Percentiles rank a stretch among this genome's conserved stretches.
These are phyloP conservation scores for Penicillium freii DNA, from an alignment of 2,329 filamentous ascomycete genomes.

Conservation along the genomic window DNA sequence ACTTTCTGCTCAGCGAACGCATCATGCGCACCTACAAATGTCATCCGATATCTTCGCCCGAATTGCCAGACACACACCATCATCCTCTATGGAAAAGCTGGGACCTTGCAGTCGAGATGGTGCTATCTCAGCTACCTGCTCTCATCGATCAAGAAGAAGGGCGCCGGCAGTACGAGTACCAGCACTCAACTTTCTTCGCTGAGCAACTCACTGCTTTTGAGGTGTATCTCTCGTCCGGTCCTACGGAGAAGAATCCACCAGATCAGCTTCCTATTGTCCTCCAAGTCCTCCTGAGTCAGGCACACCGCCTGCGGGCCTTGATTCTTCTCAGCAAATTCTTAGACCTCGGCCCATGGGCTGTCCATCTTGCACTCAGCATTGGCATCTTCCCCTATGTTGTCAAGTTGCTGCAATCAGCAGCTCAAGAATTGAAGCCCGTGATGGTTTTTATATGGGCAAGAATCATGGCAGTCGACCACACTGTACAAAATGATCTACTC, in stretches of 20 bases:
- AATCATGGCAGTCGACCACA: conserved; percentile 89
- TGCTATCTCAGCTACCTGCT: conserved; percentile 81
- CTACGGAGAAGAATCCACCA: conserved; percentile 79
- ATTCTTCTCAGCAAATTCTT: conserved; percentile 91
- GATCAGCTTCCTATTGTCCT: conserved; percentile 95
- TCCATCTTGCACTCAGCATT: conserved; percentile 95
- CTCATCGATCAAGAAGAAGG: conserved; percentile 74
- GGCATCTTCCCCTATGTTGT: conserved; percentile 99
- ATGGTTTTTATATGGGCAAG: conserved; percentile 99
- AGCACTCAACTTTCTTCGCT: conserved; percentile 93
- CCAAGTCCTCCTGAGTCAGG: conserved; percentile 92
- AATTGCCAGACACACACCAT: conserved; percentile 90
- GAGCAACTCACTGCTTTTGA: conserved; percentile 97
- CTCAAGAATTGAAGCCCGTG: conserved; percentile 89
- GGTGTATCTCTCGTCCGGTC: conserved; percentile 83
- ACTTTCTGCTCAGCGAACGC: conserved; percentile 89
- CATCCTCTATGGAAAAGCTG: conserved; percentile 96
- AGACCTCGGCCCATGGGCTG: conserved; percentile 94
- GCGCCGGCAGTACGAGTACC: conserved; percentile 79
- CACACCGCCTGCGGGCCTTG: conserved; percentile 84
- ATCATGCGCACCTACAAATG: conserved; percentile 97
- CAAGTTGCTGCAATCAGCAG: conserved; percentile 92
- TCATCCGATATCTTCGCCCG: conserved; percentile 86
- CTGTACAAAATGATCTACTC: conserved; percentile 87
- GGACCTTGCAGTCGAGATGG: conserved; percentile 96